These are phyloP conservation scores for Erythrobasidium yunnanense DNA, from an alignment of 768 basidiomycete genomes.

Conservation along the genomic window DNA sequence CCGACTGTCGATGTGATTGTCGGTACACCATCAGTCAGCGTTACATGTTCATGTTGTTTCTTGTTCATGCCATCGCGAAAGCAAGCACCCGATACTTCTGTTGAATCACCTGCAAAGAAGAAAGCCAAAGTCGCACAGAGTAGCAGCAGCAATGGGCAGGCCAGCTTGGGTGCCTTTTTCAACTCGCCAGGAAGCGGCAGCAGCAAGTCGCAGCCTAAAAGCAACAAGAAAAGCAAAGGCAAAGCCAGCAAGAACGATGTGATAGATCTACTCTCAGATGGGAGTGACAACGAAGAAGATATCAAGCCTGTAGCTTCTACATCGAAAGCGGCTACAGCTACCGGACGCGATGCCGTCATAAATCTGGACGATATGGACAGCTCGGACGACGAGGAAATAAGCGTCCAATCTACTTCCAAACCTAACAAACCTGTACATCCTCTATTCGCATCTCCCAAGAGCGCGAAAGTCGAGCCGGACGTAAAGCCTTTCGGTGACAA, in stretches of 20 bases:
- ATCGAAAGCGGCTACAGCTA: not conserved
- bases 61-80: too few species aligned
- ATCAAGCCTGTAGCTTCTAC: not conserved
- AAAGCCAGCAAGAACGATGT: not conserved
- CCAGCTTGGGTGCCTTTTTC: not conserved
- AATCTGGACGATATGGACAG: slow-evolving; percentile 7
- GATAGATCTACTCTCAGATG: not conserved
- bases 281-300: not conserved
- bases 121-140: not conserved
- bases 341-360: not conserved
- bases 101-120: slow-evolving; percentile 6
- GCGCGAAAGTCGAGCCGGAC: not conserved
- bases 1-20: too few species aligned
- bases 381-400: slow-evolving; percentile 10
- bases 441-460: not conserved
- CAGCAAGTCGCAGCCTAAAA: not conserved
- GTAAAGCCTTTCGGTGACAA: not conserved
- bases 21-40: too few species aligned
- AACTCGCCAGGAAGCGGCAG: not conserved
- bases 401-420: not conserved
- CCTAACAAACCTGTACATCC: slow-evolving; percentile 6
- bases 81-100: too few species aligned
- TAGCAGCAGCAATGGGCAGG: slow-evolving; percentile 4
- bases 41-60: too few species aligned
- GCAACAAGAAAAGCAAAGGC: slow-evolving; percentile 6